Evolutionary conservation across 495 filamentous ascomycete species (phyloP).

Genomic region (Copromyces sp.): DNA sequence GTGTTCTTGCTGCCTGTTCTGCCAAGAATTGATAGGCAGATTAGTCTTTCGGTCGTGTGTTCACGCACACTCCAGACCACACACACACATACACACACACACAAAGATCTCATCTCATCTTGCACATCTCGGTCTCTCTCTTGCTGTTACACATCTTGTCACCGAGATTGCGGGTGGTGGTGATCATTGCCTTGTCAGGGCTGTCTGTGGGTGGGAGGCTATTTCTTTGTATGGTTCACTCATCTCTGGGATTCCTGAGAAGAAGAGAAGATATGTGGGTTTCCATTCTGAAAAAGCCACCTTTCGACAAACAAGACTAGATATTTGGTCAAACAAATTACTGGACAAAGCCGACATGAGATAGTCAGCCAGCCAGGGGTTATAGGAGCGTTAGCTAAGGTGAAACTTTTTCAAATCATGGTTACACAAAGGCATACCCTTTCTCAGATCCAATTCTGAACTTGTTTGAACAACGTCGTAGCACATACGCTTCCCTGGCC

Average conservation of each 20-base stretch:
- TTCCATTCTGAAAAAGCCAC: too few species aligned
- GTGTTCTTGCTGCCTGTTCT: not conserved
- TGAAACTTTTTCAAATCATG: not conserved
- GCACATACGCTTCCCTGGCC: not conserved
- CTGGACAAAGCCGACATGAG: too few species aligned
- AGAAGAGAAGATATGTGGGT: not conserved
- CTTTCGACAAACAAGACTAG: too few species aligned
- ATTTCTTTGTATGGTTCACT: not conserved
- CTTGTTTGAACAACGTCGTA: too few species aligned
- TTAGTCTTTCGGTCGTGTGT: too few species aligned
- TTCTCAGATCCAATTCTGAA: not conserved
- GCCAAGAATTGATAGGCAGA: not conserved
- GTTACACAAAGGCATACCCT: not conserved
- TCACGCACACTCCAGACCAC: not conserved
- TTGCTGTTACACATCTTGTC: not conserved
- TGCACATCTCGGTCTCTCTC: not conserved
- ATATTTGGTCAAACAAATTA: too few species aligned
- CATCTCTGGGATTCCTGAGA: not conserved
- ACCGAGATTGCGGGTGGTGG: not conserved
- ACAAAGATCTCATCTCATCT: not conserved
- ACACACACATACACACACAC: too few species aligned
- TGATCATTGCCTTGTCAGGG: not conserved
- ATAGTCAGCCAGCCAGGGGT: not conserved
- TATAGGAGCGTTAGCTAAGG: not conserved
- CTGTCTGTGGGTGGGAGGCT: not conserved